Base-by-base conservation (phyloP, 805 yeast genomes). In the Teunomyces cretensis region DNA sequence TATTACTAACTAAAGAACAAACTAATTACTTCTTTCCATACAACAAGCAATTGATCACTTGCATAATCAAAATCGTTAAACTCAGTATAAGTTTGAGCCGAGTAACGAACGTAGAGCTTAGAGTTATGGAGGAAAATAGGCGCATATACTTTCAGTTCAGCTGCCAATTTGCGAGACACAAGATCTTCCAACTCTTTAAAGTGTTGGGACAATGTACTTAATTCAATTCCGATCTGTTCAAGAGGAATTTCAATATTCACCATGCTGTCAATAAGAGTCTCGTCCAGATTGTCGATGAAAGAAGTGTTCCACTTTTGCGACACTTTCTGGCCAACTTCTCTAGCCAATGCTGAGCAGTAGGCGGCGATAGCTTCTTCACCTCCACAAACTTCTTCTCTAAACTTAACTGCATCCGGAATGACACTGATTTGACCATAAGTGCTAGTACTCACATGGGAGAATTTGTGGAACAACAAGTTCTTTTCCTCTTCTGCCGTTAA, bases 11-110 rank as follows among this genome's bases (percentile, higher is more conserved):
- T 9, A 26, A 26, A 26, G 12, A 5, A 26, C 12, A 28, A 6
- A 15, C 27, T 24, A 2, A 36, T 43, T 19, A 44, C 33, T n/a
- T 17, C 38, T 33, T 31, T 35, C 30, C 44, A 42, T 9, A 37
- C 63, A 14, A 64, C 54, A 22, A 64, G 54, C 30, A 80, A 56
- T 2, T 63, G 62, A n/a, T 67, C 64, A 19, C 76, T 68, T 3
- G 80, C 84, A 39, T 62, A 58, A 26, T 66, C 65, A 57, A 72
- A 83, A 52, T 84, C 90, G 4, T 65, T 64, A 12, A 76, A 50
- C 39, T 81, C 84, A 49, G 80, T 76, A 59, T 81, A 84, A 8
- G 81, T 62, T 53, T 81, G 86, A 22, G 81, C 81, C 43, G 83
- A 75, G 49, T 81, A 76, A 49, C 91, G 71, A 16, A 41, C 39